Evolutionary conservation across 2,329 filamentous ascomycete genomes (phyloP).

Genomic region (Aspergillus oerlinghausenensis): DNA sequence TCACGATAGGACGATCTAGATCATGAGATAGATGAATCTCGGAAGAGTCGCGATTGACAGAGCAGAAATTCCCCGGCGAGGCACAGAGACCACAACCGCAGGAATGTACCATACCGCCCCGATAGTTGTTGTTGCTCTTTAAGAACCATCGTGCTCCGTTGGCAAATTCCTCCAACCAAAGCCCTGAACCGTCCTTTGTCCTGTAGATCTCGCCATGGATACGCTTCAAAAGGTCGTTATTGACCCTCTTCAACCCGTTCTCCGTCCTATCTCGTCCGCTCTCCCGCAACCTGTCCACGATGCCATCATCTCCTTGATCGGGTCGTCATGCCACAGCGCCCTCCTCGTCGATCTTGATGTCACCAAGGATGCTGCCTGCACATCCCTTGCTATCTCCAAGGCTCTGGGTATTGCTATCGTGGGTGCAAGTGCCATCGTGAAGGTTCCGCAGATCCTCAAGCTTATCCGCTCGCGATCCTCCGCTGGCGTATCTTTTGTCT

Average conservation of each 20-base stretch:
- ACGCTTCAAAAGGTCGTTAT: slow-evolving; percentile 37
- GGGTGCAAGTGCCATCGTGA: slow-evolving; percentile 82
- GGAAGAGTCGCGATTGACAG: slow-evolving; percentile 5
- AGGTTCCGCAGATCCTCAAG: slow-evolving; percentile 95
- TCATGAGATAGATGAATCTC: not conserved
- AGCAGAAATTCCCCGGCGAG: slow-evolving; percentile 23
- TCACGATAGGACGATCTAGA: slow-evolving; percentile 1
- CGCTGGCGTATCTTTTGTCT: slow-evolving; percentile 79
- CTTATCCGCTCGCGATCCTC: slow-evolving; percentile 75
- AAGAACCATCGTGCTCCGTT: not conserved
- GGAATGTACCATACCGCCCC: slow-evolving; percentile 1
- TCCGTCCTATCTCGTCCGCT: slow-evolving; percentile 66
- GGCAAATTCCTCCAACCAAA: not conserved
- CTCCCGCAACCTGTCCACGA: slow-evolving; percentile 72
- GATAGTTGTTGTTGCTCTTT: not conserved
- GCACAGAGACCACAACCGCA: slow-evolving; percentile 28
- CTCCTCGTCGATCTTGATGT: slow-evolving; percentile 79
- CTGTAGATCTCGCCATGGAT: slow-evolving; percentile 31
- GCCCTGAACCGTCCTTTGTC: not conserved
- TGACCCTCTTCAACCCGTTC: slow-evolving; percentile 42
- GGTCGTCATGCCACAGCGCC: slow-evolving; percentile 76
- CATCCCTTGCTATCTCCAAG: slow-evolving; percentile 89
- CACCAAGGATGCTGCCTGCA: slow-evolving; percentile 67
- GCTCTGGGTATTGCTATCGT: slow-evolving; percentile 91
- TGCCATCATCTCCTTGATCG: slow-evolving; percentile 73